These are phyloP conservation scores for Krasilnikovozyma curviuscula DNA, from an alignment of 768 basidiomycete species.

Conservation along the genomic window DNA sequence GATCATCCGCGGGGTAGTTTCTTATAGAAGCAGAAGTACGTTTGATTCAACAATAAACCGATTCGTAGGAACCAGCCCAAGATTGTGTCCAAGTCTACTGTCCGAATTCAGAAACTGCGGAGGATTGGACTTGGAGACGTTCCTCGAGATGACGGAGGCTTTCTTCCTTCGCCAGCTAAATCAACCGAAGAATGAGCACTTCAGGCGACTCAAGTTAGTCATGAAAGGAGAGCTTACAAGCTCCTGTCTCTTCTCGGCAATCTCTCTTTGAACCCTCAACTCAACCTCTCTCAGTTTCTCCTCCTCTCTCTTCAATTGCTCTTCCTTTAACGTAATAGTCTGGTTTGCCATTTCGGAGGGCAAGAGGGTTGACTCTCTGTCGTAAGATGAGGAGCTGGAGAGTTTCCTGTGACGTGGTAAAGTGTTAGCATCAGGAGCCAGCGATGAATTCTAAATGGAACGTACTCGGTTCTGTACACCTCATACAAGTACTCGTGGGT, in stretches of 20 bases:
- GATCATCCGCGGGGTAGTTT: too few relatives aligned
- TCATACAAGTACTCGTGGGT: slow-evolving; percentile 78
- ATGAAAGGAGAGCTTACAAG: slow-evolving; percentile 24
- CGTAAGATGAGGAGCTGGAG: too few relatives aligned
- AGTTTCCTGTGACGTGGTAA: too few relatives aligned
- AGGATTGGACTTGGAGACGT: slow-evolving; percentile 11
- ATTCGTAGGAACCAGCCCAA: too few relatives aligned
- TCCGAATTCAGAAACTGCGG: too few relatives aligned
- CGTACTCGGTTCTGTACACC: slow-evolving; percentile 86
- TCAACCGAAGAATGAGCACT: neutral
- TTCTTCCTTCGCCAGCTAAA: slow-evolving; percentile 70
- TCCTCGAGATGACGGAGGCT: slow-evolving; percentile 15
- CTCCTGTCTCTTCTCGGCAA: slow-evolving; percentile 93
- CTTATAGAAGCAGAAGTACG: too few relatives aligned
- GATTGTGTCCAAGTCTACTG: too few relatives aligned
- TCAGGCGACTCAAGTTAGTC: neutral
- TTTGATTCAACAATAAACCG: too few relatives aligned
- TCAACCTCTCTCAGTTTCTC: slow-evolving; percentile 82
- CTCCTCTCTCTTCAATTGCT: neutral
- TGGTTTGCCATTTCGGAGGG: too few relatives aligned
- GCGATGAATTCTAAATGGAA: too few relatives aligned
- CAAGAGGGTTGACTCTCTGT: too few relatives aligned
- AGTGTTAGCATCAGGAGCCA: too few relatives aligned
- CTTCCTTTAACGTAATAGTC: slow-evolving; percentile 4
- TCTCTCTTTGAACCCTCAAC: slow-evolving; percentile 91